Conservation (phyloP, 441 rosid species). For the Lepidium campestre region DNA sequence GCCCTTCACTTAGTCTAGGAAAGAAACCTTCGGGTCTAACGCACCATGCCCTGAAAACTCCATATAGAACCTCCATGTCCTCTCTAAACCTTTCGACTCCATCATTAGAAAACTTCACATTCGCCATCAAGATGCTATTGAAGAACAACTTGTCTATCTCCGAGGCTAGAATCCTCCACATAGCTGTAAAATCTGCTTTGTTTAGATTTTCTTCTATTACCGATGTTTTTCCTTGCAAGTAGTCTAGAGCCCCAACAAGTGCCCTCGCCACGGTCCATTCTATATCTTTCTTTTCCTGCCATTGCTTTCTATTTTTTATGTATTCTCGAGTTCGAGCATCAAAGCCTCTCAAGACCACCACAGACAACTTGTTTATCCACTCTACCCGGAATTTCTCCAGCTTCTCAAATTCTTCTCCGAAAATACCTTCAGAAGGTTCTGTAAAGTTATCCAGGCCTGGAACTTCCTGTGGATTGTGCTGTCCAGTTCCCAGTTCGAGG, state of each 20-base stretch:
- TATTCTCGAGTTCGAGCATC: conserved; percentile 75
- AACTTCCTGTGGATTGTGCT: conserved; percentile 33
- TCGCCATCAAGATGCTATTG: conserved; percentile 53
- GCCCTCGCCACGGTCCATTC: conserved; percentile 59
- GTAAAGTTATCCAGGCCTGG: conserved; percentile 12
- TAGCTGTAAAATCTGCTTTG: conserved; percentile 51
- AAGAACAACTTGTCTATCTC: conserved; percentile 59
- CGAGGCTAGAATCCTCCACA: conserved; percentile 74
- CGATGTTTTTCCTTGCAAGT: conserved; percentile 66
- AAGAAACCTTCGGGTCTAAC: conserved; percentile 81
- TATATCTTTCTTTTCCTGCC: conserved; percentile 75
- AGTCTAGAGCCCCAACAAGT: conserved; percentile 67
- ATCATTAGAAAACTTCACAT: conserved; percentile 48
- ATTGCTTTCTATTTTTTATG: conserved; percentile 66
- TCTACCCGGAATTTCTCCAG: conserved; percentile 58
- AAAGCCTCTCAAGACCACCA: conserved; percentile 74
- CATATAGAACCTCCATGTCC: conserved; percentile 65
- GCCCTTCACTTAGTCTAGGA: conserved; percentile 52
- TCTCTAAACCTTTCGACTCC: conserved; percentile 60
- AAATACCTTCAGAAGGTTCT: conserved; percentile 42
- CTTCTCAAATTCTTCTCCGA: conserved; percentile 50
- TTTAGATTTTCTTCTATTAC: conserved; percentile 53
- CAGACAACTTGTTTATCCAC: conserved; percentile 75
- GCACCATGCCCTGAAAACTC: conserved; percentile 76
- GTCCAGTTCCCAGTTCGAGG: conserved; percentile 58